phyloP scores from a whole-genome alignment of 164 flowering plant species.

The Buxus sempervirens region DNA sequence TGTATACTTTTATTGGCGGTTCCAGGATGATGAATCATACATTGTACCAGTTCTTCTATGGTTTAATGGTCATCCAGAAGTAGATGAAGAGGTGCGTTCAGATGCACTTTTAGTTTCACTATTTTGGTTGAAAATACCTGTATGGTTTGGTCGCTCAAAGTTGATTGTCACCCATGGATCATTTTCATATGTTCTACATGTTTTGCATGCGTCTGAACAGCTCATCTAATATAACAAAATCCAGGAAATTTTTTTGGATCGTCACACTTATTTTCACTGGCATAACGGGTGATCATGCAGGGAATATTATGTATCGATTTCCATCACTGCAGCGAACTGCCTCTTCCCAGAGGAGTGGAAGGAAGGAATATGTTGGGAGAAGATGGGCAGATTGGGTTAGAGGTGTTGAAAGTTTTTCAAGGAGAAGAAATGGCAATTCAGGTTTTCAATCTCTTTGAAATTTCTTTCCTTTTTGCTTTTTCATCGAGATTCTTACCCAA shows the following conservation, averaged over 20 bases:
- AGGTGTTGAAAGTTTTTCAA: constrained; percentile 64
- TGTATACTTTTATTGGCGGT: too few relatives aligned
- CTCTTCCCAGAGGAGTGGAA: constrained; percentile 48
- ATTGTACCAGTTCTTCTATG: too few relatives aligned
- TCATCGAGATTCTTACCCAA: too few relatives aligned
- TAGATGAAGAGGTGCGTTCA: too few relatives aligned
- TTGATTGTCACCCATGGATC: too few relatives aligned
- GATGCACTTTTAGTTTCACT: too few relatives aligned
- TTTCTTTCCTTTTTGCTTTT: not conserved
- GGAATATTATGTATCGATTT: constrained; percentile 84
- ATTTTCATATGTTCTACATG: too few relatives aligned
- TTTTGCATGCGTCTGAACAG: too few relatives aligned
- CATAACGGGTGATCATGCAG: constrained; percentile 33
- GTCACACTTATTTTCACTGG: not conserved
- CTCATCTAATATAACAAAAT: not conserved
- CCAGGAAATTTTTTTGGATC: not conserved
- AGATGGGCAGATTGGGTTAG: constrained; percentile 77
- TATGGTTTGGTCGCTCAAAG: too few relatives aligned
- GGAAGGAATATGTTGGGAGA: constrained; percentile 85
- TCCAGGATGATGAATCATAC: too few relatives aligned
- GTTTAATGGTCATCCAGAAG: too few relatives aligned
- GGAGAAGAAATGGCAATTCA: constrained; percentile 83
- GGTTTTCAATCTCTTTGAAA: constrained; percentile 38
- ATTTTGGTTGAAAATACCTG: too few relatives aligned
- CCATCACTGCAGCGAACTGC: constrained; percentile 93